Evolutionary conservation across 306 rosid species (phyloP).

Genomic region (Castanospermum australe): DNA sequence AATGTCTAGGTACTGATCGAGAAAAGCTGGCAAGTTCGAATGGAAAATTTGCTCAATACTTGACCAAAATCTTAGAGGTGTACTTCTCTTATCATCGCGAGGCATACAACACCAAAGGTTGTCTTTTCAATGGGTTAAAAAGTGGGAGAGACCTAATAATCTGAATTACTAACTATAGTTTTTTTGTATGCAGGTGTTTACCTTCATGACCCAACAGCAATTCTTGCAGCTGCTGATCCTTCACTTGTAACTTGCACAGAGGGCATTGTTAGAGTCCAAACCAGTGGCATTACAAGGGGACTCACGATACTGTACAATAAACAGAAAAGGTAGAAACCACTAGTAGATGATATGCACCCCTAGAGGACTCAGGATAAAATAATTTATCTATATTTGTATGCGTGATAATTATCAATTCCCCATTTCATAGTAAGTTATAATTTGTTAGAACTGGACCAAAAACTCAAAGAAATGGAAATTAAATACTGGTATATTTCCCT

Average conservation of each 20-base stretch:
- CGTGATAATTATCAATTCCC: not conserved
- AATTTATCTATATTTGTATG: not conserved
- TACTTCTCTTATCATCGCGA: slow-evolving; percentile 77
- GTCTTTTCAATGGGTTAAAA: slow-evolving; percentile 18
- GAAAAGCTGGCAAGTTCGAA: slow-evolving; percentile 69
- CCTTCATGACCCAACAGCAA: slow-evolving; percentile 86
- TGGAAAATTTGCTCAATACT: slow-evolving; percentile 75
- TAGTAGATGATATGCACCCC: not conserved
- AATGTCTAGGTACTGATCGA: slow-evolving; percentile 60
- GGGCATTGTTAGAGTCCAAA: slow-evolving; percentile 92
- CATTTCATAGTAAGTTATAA: not conserved
- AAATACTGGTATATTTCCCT: too few relatives aligned
- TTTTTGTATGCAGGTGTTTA: slow-evolving; percentile 62
- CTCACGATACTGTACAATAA: slow-evolving; percentile 69
- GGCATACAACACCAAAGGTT: slow-evolving; percentile 66
- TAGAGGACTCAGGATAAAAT: not conserved
- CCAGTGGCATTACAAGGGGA: slow-evolving; percentile 85
- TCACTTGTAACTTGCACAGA: slow-evolving; percentile 73
- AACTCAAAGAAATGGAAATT: too few relatives aligned
- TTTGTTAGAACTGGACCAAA: not conserved
- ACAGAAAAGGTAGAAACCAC: slow-evolving; percentile 64
- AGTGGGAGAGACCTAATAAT: not conserved
- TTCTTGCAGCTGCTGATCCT: slow-evolving; percentile 81
- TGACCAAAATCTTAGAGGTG: slow-evolving; percentile 69
- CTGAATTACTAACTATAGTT: slow-evolving; percentile 27